These are phyloP conservation scores for Neurospora sp. DNA, from an alignment of 495 filamentous ascomycete species.

Conservation along the genomic window DNA sequence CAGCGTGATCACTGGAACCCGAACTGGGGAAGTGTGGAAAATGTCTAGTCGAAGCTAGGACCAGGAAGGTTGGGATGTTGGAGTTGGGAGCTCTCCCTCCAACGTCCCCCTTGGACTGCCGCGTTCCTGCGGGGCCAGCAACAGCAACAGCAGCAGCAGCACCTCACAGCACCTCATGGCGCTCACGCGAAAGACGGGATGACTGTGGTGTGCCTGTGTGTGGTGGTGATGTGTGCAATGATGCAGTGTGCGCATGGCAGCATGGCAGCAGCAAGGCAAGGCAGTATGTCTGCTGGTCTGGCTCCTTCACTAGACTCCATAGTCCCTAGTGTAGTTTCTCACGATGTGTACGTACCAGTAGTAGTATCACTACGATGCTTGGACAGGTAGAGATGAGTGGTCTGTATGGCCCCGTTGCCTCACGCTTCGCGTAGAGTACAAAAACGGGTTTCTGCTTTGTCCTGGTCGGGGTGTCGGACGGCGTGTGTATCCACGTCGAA, in stretches of 20 bases:
- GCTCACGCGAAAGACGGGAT: background rate
- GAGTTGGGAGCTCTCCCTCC: no score
- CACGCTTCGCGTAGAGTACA: background rate
- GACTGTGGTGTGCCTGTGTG: background rate
- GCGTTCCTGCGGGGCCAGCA: background rate
- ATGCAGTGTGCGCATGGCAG: background rate
- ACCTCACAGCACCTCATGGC: background rate
- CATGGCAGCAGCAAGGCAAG: background rate
- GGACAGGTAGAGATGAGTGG: background rate
- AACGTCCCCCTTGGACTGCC: background rate
- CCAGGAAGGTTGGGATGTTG: background rate
- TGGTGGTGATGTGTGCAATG: background rate
- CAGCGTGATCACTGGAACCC: background rate
- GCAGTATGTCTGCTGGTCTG: background rate
- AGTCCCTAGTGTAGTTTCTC: background rate
- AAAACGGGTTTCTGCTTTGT: constrained; percentile 1
- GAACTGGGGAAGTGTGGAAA: background rate
- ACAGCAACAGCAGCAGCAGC: background rate
- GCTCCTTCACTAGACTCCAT: background rate
- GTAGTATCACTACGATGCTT: background rate
- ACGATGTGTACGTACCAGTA: background rate
- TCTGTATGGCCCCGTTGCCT: background rate
- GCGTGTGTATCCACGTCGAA: background rate
- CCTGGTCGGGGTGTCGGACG: background rate
- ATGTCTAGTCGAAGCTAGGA: background rate